Percentiles rank a stretch among this genome's conserved stretches.
phyloP scores from a whole-genome alignment of 1,284 basidiomycete species.

The Grifola frondosa region DNA sequence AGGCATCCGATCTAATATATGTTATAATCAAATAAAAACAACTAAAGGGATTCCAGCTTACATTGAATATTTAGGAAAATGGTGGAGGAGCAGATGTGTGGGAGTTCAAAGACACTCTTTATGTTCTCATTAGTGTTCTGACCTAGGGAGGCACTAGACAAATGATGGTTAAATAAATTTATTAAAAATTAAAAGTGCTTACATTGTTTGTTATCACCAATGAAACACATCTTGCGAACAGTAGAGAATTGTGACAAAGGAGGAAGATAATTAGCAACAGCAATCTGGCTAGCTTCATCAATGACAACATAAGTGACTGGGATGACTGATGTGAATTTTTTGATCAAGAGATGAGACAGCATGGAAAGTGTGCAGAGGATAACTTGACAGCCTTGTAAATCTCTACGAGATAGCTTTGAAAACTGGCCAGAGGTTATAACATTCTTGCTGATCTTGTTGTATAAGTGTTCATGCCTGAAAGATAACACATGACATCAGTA shows the following conservation, averaged over 20 bases:
- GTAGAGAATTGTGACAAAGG: constrained; percentile 45
- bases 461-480: constrained; percentile 73
- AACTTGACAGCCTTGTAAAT: constrained; percentile 45
- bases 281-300: constrained; percentile 47
- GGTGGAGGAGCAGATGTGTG: constrained; percentile 35
- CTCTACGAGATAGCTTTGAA: constrained; percentile 6
- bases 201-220: constrained; percentile 80
- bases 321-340: constrained; percentile 31
- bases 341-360: constrained; percentile 46
- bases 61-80: constrained; percentile 45
- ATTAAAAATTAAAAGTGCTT: constrained; percentile 16
- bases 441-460: constrained; percentile 41
- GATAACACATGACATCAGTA: constrained; percentile 43
- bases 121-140: constrained; percentile 40
- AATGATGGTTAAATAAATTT: constrained; percentile 1
- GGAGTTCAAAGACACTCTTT: constrained; percentile 45
- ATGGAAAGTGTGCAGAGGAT: constrained; percentile 73
- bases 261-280: constrained; percentile 53
- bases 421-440: constrained; percentile 55
- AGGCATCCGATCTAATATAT: constrained; percentile 70
- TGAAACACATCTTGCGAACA: constrained; percentile 64
- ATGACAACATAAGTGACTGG: constrained; percentile 39
- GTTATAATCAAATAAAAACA: constrained; percentile 1
- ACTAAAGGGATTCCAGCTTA: constrained; percentile 24
- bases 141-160: constrained; percentile 48